Base-by-base conservation (phyloP, 73 alveolate species). In the Paramecium sexaurelia region DNA sequence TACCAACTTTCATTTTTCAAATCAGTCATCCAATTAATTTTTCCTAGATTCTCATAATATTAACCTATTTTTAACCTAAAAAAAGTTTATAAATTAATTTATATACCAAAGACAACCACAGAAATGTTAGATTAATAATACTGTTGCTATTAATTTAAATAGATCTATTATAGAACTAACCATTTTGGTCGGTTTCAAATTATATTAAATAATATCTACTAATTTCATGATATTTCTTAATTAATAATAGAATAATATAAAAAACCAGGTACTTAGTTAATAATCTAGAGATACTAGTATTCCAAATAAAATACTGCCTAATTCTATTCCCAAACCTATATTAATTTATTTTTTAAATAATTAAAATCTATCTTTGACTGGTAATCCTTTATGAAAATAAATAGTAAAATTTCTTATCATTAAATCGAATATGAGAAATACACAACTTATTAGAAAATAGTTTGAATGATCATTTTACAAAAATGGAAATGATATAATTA, bases 101-200 rank as follows among this genome's bases (percentile, higher is more conserved):
- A 7, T 10, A n/a, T 73, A 73, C 86, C 86, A 71, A 11, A 71
- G 11, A 36, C 86, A 71, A 71, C 57, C 86, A 71, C 86, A 71
- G 19, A 71, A 71, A 71, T 71, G 86, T 19, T 71, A 22, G 10
- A 71, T 71, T 33, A 71, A 40, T 35, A 71, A 35, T 6, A 71
- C 56, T n/a, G 43, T 37, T 5, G 56, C 56, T 27, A 71, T 37
- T 24, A 71, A 71, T 37, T 71, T 71, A 9, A 29, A 19, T 5
- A 71, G 56, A 35, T 71, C 86, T 27, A 71, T 71, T 8, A 33
- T 15, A 27, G 86, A 71, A 71, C 56, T 71, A 5, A 71, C 86
- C 51, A 20, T 37, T 40, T 71, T 71, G 0, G 57, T 71, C 5
- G 86, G 86, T 19, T 71, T 71, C 13, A 71, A 71, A 37, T 35